phyloP scores from a whole-genome alignment of 352 stramenopile species.

The Globisporangium okanoganense region DNA sequence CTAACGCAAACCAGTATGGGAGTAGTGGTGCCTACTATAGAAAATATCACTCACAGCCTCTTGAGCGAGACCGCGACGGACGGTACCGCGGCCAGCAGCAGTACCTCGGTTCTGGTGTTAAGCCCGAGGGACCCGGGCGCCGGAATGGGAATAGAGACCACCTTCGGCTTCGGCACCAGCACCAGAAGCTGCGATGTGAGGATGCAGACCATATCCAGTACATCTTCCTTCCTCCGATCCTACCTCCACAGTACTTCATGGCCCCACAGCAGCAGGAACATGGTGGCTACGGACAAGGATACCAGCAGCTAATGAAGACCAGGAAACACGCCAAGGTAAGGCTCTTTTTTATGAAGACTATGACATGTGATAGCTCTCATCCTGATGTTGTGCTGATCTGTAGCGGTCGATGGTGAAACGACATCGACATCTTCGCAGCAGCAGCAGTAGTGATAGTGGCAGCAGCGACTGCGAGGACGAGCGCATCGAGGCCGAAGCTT shows the following conservation, averaged over 20 bases:
- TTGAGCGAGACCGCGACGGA: background rate
- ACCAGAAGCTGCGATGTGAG: background rate
- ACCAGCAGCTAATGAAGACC: background rate
- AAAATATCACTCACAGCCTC: background rate
- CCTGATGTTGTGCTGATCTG: background rate
- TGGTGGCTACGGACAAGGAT: background rate
- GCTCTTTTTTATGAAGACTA: background rate
- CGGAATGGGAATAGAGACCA: background rate
- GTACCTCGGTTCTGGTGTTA: background rate
- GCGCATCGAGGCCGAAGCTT: background rate
- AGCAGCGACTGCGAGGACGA: slow-evolving; percentile 4
- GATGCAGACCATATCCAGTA: background rate
- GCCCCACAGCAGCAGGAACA: background rate
- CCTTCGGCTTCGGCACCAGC: background rate
- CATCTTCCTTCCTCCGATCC: background rate
- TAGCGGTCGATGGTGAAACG: background rate
- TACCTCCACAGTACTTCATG: background rate
- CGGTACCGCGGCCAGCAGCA: background rate
- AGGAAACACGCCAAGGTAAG: slow-evolving; percentile 3
- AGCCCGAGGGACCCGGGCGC: background rate
- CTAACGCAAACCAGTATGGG: background rate
- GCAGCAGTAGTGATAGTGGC: slow-evolving; percentile 8
- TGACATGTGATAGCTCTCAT: background rate
- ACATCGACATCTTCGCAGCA: background rate
- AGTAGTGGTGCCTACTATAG: background rate